Conservation (phyloP, 768 basidiomycete species). For the Lactarius indigo region DNA sequence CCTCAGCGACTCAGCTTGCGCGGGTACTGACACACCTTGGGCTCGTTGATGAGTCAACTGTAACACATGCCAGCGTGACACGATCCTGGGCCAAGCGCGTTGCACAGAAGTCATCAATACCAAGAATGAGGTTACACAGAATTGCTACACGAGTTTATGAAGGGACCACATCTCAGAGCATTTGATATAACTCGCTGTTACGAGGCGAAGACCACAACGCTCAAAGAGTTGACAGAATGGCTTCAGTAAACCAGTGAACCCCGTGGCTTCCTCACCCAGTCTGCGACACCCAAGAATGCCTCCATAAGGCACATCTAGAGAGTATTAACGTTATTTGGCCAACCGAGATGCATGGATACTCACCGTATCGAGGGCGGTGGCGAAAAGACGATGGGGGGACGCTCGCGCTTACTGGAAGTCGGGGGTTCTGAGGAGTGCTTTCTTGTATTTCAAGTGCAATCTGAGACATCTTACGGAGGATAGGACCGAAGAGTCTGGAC, state of each 20-base stretch:
- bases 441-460: constrained; percentile 47
- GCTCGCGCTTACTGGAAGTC: neutral
- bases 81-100: no score
- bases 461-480: constrained; percentile 49
- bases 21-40: no score
- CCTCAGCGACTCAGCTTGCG: no score
- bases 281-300: constrained; percentile 56
- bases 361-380: constrained; percentile 35
- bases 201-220: neutral
- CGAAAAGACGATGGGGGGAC: constrained; percentile 38
- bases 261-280: constrained; percentile 53
- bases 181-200: neutral
- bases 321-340: neutral
- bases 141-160: neutral
- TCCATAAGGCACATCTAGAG: constrained; percentile 49
- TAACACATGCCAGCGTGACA: no score
- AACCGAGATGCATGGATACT: neutral
- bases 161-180: neutral
- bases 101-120: neutral
- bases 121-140: neutral
- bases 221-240: neutral
- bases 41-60: no score
- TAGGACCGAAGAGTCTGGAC: constrained; percentile 32
- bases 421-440: constrained; percentile 38
- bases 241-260: constrained; percentile 42